Base-by-base conservation (phyloP, 2,329 filamentous ascomycete species). In the Fusarium hostae region DNA sequence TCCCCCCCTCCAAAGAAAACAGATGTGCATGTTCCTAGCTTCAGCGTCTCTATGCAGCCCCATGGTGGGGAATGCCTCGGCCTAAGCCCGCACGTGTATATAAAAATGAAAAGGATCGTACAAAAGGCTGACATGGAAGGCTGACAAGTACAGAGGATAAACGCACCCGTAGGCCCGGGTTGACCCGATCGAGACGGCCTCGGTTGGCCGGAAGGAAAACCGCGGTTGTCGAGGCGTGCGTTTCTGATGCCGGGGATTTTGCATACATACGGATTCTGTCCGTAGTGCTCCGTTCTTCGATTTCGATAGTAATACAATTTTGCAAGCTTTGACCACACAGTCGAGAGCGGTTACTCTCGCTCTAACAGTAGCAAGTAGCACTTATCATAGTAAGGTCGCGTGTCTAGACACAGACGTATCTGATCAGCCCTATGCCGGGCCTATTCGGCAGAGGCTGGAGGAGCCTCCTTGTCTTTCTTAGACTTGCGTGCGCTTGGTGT, bases 401-500 rank as follows among this genome's bases (percentile, higher is more conserved):
- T n/a, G 24, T n/a, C 26, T 41, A 2, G 20, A 30, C 15, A 28
- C 22, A 16, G 32, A 28, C 24, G 16, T 34, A n/a, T 55, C 28
- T 32, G 28, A 32, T 45, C 37, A 56, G 26, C 18, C 51, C 52
- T 34, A 28, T 48, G 28, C 18, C 37, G 15, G 50, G 55, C 40
- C 61, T 83, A 84, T 41, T 82, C 78, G 22, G 80, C 68, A 54
- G 73, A 74, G 43, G 69, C 71, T 39, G 70, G 69, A 37, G 70
- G 59, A 30, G 67, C 66, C 11, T 71, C 73, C 16, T 68, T 72
- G 37, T 80, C 79, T 68, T 83, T 82, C 77, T 82, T 82, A 9
- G 77, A 77, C 69, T 79, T 80, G 62, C 79, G 79, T 30, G 69
- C 76, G 32, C 77, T 79, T 30, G 79, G 78, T 30, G 81, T 81